phyloP scores from a whole-genome alignment of 306 rosid genomes.

The Cucumis sativus region Cucumber_9930_V3 NC_026656.2:4063501-4064000 shows the following conservation, averaged over 20 bases:
- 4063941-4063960: background rate
- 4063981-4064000: background rate
- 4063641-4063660: background rate
- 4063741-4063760: background rate
- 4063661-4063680: background rate
- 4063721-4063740: background rate
- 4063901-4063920: constrained; percentile 87
- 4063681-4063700: background rate
- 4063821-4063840: background rate
- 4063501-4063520: background rate
- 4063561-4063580: background rate
- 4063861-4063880: constrained; percentile 26
- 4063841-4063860: background rate
- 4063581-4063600: background rate
- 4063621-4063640: background rate
- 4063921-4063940: constrained; percentile 27
- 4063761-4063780: background rate
- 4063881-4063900: constrained; percentile 64
- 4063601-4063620: background rate
- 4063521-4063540: background rate
- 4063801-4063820: background rate
- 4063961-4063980: background rate
- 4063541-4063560: background rate
- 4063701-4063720: background rate
- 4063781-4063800: background rate